Conservation (phyloP, 257 asterid species). For the Thymus mandschuricus region DNA sequence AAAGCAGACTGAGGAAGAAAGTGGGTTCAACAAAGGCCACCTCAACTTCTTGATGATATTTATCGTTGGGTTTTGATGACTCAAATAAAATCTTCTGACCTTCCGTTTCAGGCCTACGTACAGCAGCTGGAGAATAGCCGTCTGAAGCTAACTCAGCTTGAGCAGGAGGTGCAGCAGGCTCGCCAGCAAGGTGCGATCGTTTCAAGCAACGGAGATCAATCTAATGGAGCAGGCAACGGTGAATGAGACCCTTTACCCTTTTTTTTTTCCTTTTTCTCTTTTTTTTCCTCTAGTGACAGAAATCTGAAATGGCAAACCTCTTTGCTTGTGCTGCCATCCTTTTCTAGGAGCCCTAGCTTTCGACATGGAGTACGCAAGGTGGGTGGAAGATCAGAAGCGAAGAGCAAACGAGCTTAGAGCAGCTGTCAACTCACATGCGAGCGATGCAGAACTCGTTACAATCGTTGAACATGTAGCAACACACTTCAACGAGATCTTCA, state of each 20-base stretch:
- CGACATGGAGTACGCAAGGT: conserved; percentile 75
- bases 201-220: conserved; percentile 76
- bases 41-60: background rate
- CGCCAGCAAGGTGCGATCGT: conserved; percentile 75
- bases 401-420: conserved; percentile 70
- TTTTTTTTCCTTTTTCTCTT: background rate
- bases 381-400: conserved; percentile 84
- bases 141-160: conserved; percentile 81
- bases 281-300: background rate
- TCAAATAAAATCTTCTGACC: conserved; percentile 7
- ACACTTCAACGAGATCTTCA: conserved; percentile 70
- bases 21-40: conserved; percentile 40
- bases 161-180: conserved; percentile 91
- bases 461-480: conserved; percentile 61
- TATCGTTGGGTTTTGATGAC: background rate
- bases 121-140: conserved; percentile 98
- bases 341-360: conserved; percentile 79
- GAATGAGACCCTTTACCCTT: conserved; percentile 20
- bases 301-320: background rate
- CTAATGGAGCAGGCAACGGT: conserved; percentile 75
- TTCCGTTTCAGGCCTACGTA: conserved; percentile 74
- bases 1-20: conserved; percentile 88
- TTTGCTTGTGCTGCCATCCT: background rate
- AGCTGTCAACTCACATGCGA: conserved; percentile 75
- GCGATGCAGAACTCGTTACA: conserved; percentile 73